Conservation (phyloP, 176 grass and related monocot species). For the Musa acuminata region DNA sequence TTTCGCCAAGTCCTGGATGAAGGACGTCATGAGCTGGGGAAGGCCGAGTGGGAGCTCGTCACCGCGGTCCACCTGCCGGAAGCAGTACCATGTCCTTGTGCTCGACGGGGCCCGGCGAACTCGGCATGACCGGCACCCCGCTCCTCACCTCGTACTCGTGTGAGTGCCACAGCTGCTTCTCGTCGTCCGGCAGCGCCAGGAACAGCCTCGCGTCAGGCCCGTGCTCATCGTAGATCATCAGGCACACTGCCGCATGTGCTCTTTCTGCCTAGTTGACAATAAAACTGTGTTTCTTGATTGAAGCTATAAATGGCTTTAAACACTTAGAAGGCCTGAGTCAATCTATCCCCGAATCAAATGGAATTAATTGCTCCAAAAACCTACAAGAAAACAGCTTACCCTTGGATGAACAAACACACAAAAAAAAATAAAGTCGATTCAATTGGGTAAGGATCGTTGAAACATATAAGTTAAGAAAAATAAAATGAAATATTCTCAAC, state of each 20-base stretch:
- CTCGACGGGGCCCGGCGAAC: conserved; percentile 47
- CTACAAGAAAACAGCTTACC: too few species aligned
- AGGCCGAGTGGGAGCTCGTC: conserved; percentile 58
- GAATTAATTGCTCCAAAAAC: too few species aligned
- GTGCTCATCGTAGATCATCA: conserved; percentile 49
- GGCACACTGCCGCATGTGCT: conserved; percentile 82
- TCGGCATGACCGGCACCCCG: conserved; percentile 55
- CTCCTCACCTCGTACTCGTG: conserved; percentile 86
- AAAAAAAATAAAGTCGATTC: too few species aligned
- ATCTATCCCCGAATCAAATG: too few species aligned
- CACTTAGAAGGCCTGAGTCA: too few species aligned
- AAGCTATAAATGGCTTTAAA: too few species aligned
- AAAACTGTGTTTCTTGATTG: too few species aligned
- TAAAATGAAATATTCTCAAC: too few species aligned
- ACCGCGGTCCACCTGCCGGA: conserved; percentile 87
- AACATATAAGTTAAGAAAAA: too few species aligned
- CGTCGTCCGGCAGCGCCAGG: conserved; percentile 61
- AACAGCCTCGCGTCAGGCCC: conserved; percentile 48
- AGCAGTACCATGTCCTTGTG: conserved; percentile 52
- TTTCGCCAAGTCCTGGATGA: conserved; percentile 42
- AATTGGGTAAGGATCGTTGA: too few species aligned
- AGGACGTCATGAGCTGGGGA: conserved; percentile 79
- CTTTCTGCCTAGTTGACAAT: conserved; percentile 15
- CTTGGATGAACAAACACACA: too few species aligned
- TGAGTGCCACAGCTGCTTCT: conserved; percentile 87